phyloP scores from a whole-genome alignment of 2,329 filamentous ascomycete genomes.

The Penicillium concentricum region DNA sequence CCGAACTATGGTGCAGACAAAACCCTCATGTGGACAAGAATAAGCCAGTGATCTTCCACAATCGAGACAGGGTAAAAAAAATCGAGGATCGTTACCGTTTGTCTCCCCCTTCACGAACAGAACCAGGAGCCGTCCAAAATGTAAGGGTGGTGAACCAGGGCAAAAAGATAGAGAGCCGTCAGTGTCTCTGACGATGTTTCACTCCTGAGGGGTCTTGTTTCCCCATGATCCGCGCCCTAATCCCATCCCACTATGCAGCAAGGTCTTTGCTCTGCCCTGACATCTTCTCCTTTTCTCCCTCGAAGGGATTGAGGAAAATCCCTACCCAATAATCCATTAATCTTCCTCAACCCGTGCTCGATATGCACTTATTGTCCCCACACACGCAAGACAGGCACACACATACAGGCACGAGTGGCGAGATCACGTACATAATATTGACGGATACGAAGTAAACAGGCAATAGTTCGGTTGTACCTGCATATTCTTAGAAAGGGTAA shows the following conservation, averaged over 20 bases:
- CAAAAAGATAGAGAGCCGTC: background rate
- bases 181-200: constrained; percentile 6
- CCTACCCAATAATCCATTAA: constrained; percentile 3
- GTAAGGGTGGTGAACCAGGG: constrained; percentile 8
- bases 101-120: background rate
- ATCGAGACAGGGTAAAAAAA: background rate
- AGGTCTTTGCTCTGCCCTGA: constrained; percentile 1
- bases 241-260: background rate
- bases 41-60: background rate
- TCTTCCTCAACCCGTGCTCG: constrained; percentile 6
- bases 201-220: background rate
- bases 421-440: constrained; percentile 6
- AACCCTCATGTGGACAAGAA: background rate
- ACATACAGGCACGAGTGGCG: constrained; percentile 7
- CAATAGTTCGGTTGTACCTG: constrained; percentile 6
- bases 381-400: constrained; percentile 5
- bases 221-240: background rate
- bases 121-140: background rate
- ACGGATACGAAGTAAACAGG: background rate
- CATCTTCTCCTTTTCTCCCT: background rate
- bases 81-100: constrained; percentile 2
- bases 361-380: background rate
- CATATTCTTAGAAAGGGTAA: background rate
- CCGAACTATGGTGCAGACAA: background rate
- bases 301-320: background rate